Evolutionary conservation across 176 grass and related monocot species (phyloP).

Genomic region (Melocanna baccifera): DNA sequence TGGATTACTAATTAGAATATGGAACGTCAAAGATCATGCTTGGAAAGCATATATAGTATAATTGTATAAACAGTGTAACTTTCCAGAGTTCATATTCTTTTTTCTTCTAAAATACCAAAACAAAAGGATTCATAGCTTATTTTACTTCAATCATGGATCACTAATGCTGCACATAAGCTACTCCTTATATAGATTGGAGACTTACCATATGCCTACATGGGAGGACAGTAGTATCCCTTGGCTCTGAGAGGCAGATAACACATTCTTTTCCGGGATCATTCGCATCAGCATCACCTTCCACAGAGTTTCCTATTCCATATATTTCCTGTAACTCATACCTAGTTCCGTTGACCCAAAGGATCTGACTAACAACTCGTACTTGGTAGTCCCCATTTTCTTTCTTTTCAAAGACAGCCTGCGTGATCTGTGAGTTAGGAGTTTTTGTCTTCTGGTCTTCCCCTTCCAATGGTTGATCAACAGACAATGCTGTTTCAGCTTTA

Average conservation of each 20-base stretch:
- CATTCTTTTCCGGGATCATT: conserved; percentile 98
- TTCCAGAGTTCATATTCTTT: neutral
- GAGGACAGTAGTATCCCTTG: conserved; percentile 94
- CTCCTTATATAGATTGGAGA: neutral
- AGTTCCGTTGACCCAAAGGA: conserved; percentile 83
- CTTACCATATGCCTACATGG: conserved; percentile 98
- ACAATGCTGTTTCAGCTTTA: conserved; percentile 81
- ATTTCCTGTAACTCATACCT: conserved; percentile 96
- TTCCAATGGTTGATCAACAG: conserved; percentile 34
- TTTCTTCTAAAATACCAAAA: neutral
- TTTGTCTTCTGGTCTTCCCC: conserved; percentile 54
- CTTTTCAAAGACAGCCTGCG: conserved; percentile 92
- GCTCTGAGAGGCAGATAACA: conserved; percentile 95
- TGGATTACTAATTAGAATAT: neutral
- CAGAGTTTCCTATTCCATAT: conserved; percentile 93
- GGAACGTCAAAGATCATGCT: neutral
- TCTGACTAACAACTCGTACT: conserved; percentile 81
- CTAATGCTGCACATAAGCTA: neutral
- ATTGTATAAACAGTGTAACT: neutral
- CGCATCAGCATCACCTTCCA: conserved; percentile 72
- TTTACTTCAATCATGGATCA: neutral
- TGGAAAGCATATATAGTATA: neutral
- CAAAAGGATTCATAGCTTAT: neutral
- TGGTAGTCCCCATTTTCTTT: conserved; percentile 74
- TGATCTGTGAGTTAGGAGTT: conserved; percentile 87